A percentile compares a stretch with the other conserved stretches of the same genome.
Conservation (phyloP, 352 stramenopile species). For the Globisporangium irregulare region DNA sequence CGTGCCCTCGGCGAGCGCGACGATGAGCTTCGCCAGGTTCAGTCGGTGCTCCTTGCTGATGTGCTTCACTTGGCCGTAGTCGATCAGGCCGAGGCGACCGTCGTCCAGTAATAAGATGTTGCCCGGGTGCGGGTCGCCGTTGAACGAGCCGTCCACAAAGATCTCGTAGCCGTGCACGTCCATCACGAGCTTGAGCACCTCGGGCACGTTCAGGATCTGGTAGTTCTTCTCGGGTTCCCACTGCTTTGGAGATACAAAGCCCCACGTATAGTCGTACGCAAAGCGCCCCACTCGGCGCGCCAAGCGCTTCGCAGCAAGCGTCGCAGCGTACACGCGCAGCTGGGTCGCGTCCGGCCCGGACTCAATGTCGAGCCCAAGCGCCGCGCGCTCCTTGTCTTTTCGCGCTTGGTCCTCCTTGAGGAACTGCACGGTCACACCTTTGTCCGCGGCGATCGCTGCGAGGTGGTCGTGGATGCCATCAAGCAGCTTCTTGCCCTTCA, state of each 20-base stretch:
- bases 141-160: conserved; percentile 91
- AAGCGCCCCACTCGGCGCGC: conserved; percentile 32
- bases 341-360: conserved; percentile 56
- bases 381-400: conserved; percentile 62
- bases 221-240: conserved; percentile 43
- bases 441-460: conserved; percentile 79
- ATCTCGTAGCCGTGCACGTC: conserved; percentile 92
- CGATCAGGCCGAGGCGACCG: conserved; percentile 86
- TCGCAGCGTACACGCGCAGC: conserved; percentile 49
- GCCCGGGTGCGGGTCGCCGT: conserved; percentile 89
- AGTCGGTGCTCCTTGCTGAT: conserved; percentile 64
- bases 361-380: conserved; percentile 69
- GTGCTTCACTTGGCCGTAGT: conserved; percentile 92
- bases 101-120: conserved; percentile 92
- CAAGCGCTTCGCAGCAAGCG: conserved; percentile 40
- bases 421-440: conserved; percentile 82
- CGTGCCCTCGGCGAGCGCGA: conserved; percentile 70
- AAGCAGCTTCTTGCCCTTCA: conserved; percentile 83
- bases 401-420: conserved; percentile 76
- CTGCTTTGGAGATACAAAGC: conserved; percentile 58
- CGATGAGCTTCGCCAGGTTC: conserved; percentile 79
- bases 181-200: conserved; percentile 84
- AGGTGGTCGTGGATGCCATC: conserved; percentile 91
- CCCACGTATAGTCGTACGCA: conserved; percentile 87
- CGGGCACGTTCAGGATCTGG: conserved; percentile 73